Evolutionary conservation across 1,139 yeast species (phyloP).

Genomic region (Casaregolazyma suthepensis): DNA sequence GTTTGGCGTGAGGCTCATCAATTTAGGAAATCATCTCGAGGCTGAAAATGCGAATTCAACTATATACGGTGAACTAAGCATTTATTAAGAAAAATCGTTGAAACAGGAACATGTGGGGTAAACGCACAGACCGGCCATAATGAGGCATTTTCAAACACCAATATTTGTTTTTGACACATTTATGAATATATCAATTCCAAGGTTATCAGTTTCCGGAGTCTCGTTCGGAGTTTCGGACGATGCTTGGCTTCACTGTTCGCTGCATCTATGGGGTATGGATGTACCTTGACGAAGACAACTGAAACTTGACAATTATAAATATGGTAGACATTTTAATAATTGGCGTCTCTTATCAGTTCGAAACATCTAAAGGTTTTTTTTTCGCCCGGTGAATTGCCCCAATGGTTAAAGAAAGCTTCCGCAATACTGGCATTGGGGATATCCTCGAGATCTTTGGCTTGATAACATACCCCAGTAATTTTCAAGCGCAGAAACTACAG

Average conservation of each 20-base stretch:
- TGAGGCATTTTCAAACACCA: neutral
- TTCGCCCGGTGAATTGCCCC: neutral
- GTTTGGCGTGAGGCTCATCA: too few relatives aligned
- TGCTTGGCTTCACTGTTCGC: neutral
- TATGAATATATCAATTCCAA: neutral
- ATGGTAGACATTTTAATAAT: neutral
- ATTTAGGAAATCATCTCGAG: too few relatives aligned
- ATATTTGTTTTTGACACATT: neutral
- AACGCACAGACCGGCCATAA: too few relatives aligned
- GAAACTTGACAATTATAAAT: neutral
- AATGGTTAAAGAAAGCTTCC: constrained; percentile 10
- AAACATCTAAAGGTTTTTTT: too few relatives aligned
- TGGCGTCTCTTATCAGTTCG: too few relatives aligned
- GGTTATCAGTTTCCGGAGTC: neutral
- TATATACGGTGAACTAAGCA: neutral
- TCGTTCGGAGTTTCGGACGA: neutral
- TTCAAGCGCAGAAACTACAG: constrained; percentile 9
- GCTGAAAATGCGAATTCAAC: neutral
- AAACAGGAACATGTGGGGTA: too few relatives aligned
- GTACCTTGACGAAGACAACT: neutral
- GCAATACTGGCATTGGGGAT: constrained; percentile 17
- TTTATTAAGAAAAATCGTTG: too few relatives aligned
- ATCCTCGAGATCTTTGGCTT: constrained; percentile 14
- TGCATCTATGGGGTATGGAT: neutral
- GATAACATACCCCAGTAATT: constrained; percentile 12